A percentile compares a stretch with the other conserved stretches of the same genome.
Evolutionary conservation across 2,329 filamentous ascomycete genomes (phyloP).

Genomic region (Aspergillus pseudotamarii): DNA sequence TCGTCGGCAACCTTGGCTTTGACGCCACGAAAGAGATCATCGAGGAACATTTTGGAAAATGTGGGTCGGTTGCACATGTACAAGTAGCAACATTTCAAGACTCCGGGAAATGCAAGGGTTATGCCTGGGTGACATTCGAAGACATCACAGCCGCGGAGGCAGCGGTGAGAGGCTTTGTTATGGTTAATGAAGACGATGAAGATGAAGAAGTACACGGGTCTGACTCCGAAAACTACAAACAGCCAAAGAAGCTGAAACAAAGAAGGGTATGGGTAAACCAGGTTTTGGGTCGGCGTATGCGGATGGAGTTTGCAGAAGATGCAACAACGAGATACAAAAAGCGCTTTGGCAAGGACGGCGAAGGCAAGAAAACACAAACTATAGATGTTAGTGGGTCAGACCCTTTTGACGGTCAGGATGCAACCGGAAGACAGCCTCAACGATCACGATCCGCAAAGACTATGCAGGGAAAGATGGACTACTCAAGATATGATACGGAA

Average conservation of each 20-base stretch:
- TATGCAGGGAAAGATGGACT: constrained; percentile 38
- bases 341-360: constrained; percentile 77
- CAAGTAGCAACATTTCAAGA: constrained; percentile 97
- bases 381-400: constrained; percentile 14
- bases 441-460: constrained; percentile 25
- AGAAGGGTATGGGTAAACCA: constrained; percentile 79
- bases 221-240: constrained; percentile 39
- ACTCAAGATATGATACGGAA: constrained; percentile 50
- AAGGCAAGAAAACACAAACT: constrained; percentile 31
- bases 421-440: constrained; percentile 25
- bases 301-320: constrained; percentile 93
- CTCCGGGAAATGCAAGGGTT: constrained; percentile 96
- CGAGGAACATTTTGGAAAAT: constrained; percentile 78
- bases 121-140: constrained; percentile 90
- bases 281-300: constrained; percentile 76
- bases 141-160: constrained; percentile 72
- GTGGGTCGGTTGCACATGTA: constrained; percentile 78
- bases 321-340: constrained; percentile 89
- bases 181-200: constrained; percentile 54
- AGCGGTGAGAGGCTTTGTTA: constrained; percentile 80
- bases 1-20: constrained; percentile 88
- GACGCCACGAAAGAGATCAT: constrained; percentile 80
- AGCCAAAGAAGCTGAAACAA: constrained; percentile 48
- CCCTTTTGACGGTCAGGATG: constrained; percentile 21
- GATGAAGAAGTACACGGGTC: constrained; percentile 50